These are phyloP conservation scores for Polyporus arcularius DNA, from an alignment of 768 basidiomycete genomes.

Conservation along the genomic window DNA sequence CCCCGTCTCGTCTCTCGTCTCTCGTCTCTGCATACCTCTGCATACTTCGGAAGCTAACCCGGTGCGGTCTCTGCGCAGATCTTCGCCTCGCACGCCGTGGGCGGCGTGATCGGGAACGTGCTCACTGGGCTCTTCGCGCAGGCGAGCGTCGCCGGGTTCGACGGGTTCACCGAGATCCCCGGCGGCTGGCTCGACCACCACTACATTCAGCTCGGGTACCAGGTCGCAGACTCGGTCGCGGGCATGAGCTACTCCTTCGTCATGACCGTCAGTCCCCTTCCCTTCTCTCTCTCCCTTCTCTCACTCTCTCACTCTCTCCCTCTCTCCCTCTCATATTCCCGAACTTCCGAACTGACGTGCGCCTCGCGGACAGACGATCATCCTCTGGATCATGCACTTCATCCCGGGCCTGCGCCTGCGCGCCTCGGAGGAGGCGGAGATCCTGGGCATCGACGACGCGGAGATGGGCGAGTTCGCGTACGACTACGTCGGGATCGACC, in stretches of 20 bases:
- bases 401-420: slow-evolving; percentile 81
- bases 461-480: slow-evolving; percentile 59
- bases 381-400: slow-evolving; percentile 87
- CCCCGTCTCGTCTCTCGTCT: slow-evolving; percentile 25
- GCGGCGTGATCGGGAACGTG: slow-evolving; percentile 75
- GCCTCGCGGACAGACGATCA: slow-evolving; percentile 54
- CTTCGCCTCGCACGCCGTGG: slow-evolving; percentile 82
- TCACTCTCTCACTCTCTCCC: not conserved
- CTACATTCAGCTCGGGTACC: slow-evolving; percentile 82
- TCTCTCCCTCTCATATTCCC: not conserved
- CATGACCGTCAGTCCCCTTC: slow-evolving; percentile 53
- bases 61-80: slow-evolving; percentile 50
- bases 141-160: slow-evolving; percentile 72
- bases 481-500: slow-evolving; percentile 50
- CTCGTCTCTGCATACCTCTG: too few relatives aligned
- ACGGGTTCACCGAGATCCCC: slow-evolving; percentile 62
- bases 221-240: slow-evolving; percentile 73
- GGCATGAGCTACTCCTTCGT: slow-evolving; percentile 73
- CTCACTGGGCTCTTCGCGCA: slow-evolving; percentile 91
- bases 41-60: not conserved
- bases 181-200: slow-evolving; percentile 91
- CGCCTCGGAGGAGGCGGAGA: slow-evolving; percentile 62
- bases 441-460: slow-evolving; percentile 83
- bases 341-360: too few relatives aligned
- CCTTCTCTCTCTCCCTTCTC: not conserved